Evolutionary conservation across 1,139 yeast species (phyloP).

Genomic region (Taphrina populina): DNA sequence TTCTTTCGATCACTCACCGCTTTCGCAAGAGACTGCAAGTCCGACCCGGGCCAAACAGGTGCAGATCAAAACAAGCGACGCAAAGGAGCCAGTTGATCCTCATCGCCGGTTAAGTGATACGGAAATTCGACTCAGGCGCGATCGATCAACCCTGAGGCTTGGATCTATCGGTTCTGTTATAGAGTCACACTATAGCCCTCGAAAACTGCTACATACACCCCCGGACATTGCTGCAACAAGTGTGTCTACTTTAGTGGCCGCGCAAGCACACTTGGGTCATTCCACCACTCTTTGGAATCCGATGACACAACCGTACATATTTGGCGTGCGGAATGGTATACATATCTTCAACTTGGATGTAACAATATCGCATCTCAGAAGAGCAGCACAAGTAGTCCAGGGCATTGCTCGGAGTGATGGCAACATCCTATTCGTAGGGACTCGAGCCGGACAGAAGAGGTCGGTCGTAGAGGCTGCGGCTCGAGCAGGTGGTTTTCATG

Average conservation of each 20-base stretch:
- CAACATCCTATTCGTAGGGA: slow-evolving; percentile 76
- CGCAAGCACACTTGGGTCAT: slow-evolving; percentile 95
- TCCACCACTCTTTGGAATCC: slow-evolving; percentile 76
- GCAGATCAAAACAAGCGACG: too few relatives aligned
- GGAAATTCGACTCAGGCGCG: slow-evolving; percentile 19
- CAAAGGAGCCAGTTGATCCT: too few relatives aligned
- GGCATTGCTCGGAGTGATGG: slow-evolving; percentile 86
- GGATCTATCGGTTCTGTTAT: slow-evolving; percentile 12
- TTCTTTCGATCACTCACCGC: slow-evolving; percentile 17
- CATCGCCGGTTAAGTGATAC: slow-evolving; percentile 1
- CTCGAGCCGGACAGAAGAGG: slow-evolving; percentile 72
- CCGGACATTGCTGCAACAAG: slow-evolving; percentile 2
- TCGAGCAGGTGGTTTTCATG: slow-evolving; percentile 75
- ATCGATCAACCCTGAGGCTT: slow-evolving; percentile 2
- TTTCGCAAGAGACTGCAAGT: slow-evolving; percentile 1
- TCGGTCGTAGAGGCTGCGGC: slow-evolving; percentile 77
- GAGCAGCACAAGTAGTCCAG: slow-evolving; percentile 76
- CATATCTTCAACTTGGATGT: slow-evolving; percentile 86
- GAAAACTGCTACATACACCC: slow-evolving; percentile 10
- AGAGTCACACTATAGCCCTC: slow-evolving; percentile 1
- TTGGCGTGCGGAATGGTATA: slow-evolving; percentile 83
- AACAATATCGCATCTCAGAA: slow-evolving; percentile 69
- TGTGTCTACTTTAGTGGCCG: slow-evolving; percentile 53
- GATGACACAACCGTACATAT: slow-evolving; percentile 59
- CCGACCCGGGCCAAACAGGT: background rate